Conservation (phyloP, 2,329 filamentous ascomycete species). For the Elsinoe perseae region DNA sequence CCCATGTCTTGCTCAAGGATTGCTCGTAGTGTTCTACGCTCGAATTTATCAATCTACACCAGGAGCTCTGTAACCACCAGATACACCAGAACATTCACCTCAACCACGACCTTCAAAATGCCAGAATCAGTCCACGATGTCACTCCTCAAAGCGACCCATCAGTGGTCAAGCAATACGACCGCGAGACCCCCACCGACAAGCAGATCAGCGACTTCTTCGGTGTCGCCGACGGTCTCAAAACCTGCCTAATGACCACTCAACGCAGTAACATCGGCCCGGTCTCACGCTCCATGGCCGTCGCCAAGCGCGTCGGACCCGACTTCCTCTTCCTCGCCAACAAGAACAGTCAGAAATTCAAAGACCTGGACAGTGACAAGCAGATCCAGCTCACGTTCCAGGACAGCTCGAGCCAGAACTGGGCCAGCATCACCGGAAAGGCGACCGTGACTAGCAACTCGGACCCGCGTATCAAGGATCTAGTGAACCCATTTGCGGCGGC, state of each 20-base stretch:
- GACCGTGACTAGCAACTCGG: slow-evolving; percentile 35
- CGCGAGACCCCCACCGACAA: slow-evolving; percentile 35
- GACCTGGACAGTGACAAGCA: slow-evolving; percentile 36
- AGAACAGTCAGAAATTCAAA: slow-evolving; percentile 40
- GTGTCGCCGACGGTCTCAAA: slow-evolving; percentile 40
- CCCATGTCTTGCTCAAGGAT: slow-evolving; percentile 4
- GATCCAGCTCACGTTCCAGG: slow-evolving; percentile 40
- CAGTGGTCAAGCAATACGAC: slow-evolving; percentile 44
- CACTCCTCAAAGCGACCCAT: slow-evolving; percentile 39
- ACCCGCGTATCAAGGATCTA: slow-evolving; percentile 44
- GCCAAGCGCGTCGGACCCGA: slow-evolving; percentile 50
- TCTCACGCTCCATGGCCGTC: slow-evolving; percentile 43
- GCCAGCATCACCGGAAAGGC: slow-evolving; percentile 39
- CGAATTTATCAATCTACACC: background rate
- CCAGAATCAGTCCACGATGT: slow-evolving; percentile 39
- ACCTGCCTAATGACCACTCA: slow-evolving; percentile 38
- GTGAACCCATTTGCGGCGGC: slow-evolving; percentile 34
- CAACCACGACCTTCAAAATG: slow-evolving; percentile 33
- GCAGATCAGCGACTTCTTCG: slow-evolving; percentile 43
- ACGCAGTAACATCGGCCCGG: slow-evolving; percentile 36
- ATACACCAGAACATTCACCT: background rate
- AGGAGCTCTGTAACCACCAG: background rate
- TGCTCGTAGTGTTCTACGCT: background rate
- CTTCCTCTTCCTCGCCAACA: slow-evolving; percentile 45
- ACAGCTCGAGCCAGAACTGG: slow-evolving; percentile 42